These are phyloP conservation scores for Fragilariopsis cylindrus DNA, from an alignment of 108 stramenopile species.

Conservation along the genomic window DNA sequence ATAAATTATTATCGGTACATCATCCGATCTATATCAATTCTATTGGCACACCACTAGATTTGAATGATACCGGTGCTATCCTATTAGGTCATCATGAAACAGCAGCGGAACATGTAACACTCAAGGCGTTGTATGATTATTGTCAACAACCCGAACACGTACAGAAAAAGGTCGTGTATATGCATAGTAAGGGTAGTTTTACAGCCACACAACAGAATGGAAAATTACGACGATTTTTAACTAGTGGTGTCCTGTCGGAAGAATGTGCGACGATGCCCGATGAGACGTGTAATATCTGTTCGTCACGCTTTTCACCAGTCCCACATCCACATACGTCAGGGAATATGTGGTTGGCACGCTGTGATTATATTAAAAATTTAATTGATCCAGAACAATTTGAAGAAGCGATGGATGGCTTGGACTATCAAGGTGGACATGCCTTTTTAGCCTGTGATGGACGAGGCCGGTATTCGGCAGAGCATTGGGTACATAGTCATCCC, in stretches of 20 bases:
- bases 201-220: conserved; percentile 16
- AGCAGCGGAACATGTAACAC: conserved; percentile 11
- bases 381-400: conserved; percentile 26
- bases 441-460: conserved; percentile 11
- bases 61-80: neutral
- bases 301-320: conserved; percentile 36
- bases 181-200: conserved; percentile 47
- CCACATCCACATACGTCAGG: conserved; percentile 47
- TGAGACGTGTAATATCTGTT: conserved; percentile 40
- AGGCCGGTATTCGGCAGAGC: conserved; percentile 38
- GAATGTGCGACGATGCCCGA: conserved; percentile 25
- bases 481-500: conserved; percentile 45
- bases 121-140: conserved; percentile 32
- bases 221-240: conserved; percentile 26
- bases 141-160: conserved; percentile 6
- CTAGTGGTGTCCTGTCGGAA: conserved; percentile 31
- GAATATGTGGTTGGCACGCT: conserved; percentile 47
- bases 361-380: conserved; percentile 37
- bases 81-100: neutral
- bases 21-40: conserved; percentile 7
- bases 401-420: conserved; percentile 4
- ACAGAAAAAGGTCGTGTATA: conserved; percentile 25
- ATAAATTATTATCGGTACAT: neutral
- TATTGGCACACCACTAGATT: neutral
- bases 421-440: neutral